phyloP scores from a whole-genome alignment of 2,329 filamentous ascomycete species.

The Ceratocystis cacaofunesta region DNA sequence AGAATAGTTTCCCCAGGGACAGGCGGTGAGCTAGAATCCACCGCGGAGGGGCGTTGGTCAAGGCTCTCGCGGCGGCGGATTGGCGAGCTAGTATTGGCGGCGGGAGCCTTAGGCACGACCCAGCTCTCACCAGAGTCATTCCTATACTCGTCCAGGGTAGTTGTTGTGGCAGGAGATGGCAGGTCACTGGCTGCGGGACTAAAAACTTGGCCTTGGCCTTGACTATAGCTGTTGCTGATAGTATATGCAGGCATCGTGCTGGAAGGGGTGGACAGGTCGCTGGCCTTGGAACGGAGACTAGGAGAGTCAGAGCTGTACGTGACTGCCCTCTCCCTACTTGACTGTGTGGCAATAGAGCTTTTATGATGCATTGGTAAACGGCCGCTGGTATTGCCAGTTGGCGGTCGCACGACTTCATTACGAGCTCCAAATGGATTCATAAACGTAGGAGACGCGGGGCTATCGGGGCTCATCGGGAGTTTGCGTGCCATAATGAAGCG shows the following conservation, averaged over 20 bases:
- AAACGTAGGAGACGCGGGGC: slow-evolving; percentile 39
- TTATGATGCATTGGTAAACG: slow-evolving; percentile 31
- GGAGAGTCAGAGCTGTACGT: slow-evolving; percentile 43
- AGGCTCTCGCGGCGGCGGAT: slow-evolving; percentile 40
- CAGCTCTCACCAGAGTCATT: slow-evolving; percentile 46
- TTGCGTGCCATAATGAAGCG: slow-evolving; percentile 36
- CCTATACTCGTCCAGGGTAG: slow-evolving; percentile 35
- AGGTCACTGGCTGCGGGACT: slow-evolving; percentile 38
- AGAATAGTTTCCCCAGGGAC: slow-evolving; percentile 48
- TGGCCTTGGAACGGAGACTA: slow-evolving; percentile 46
- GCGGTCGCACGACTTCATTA: slow-evolving; percentile 30
- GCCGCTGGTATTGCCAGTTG: slow-evolving; percentile 28
- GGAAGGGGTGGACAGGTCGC: slow-evolving; percentile 45
- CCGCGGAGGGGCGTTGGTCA: slow-evolving; percentile 26
- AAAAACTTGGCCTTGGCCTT: slow-evolving; percentile 9
- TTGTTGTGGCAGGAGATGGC: slow-evolving; percentile 39
- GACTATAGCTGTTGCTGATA: background rate
- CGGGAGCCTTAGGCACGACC: slow-evolving; percentile 44
- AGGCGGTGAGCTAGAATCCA: slow-evolving; percentile 36
- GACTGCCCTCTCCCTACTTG: slow-evolving; percentile 31
- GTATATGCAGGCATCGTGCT: slow-evolving; percentile 24
- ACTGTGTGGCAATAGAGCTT: slow-evolving; percentile 33
- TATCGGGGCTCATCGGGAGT: slow-evolving; percentile 34
- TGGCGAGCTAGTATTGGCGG: slow-evolving; percentile 43
- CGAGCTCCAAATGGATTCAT: slow-evolving; percentile 36